Evolutionary conservation across 371 early-diverging fungal genomes (phyloP).

Genomic region (Mortierella sp.): DNA sequence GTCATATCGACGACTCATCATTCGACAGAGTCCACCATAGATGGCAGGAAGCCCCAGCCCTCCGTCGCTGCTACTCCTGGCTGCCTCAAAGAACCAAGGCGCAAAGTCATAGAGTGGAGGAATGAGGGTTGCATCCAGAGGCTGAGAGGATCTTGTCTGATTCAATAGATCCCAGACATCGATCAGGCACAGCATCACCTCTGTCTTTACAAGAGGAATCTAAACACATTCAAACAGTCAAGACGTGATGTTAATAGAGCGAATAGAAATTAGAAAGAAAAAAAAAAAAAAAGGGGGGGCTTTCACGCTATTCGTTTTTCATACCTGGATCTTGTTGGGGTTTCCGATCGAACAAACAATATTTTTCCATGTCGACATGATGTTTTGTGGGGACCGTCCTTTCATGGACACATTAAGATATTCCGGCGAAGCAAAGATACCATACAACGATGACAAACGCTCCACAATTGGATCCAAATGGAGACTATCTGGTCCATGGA

Average conservation of each 20-base stretch:
- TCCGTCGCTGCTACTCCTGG: conserved; percentile 46
- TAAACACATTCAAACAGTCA: conserved; percentile 22
- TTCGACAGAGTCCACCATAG: conserved; percentile 76
- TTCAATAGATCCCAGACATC: conserved; percentile 75
- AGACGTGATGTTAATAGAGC: not conserved
- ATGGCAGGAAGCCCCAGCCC: conserved; percentile 43
- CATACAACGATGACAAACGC: conserved; percentile 46
- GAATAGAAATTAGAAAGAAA: not conserved
- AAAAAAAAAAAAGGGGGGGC: too few species aligned
- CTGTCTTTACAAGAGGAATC: conserved; percentile 69
- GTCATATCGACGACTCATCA: conserved; percentile 78
- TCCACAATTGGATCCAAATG: conserved; percentile 50
- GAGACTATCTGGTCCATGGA: conserved; percentile 49
- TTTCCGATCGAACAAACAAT: conserved; percentile 45
- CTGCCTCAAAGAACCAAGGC: conserved; percentile 50
- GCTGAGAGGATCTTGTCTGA: conserved; percentile 49
- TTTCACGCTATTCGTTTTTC: not conserved
- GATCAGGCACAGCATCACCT: conserved; percentile 76
- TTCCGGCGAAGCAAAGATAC: conserved; percentile 42
- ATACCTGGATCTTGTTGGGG: conserved; percentile 45
- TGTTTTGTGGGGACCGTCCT: conserved; percentile 17
- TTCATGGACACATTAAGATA: conserved; percentile 38
- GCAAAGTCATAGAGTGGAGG: conserved; percentile 44
- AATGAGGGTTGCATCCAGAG: conserved; percentile 28
- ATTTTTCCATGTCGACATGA: conserved; percentile 41